Base-by-base conservation (phyloP, 2,329 filamentous ascomycete species). In the Monosporascus sp. region DNA sequence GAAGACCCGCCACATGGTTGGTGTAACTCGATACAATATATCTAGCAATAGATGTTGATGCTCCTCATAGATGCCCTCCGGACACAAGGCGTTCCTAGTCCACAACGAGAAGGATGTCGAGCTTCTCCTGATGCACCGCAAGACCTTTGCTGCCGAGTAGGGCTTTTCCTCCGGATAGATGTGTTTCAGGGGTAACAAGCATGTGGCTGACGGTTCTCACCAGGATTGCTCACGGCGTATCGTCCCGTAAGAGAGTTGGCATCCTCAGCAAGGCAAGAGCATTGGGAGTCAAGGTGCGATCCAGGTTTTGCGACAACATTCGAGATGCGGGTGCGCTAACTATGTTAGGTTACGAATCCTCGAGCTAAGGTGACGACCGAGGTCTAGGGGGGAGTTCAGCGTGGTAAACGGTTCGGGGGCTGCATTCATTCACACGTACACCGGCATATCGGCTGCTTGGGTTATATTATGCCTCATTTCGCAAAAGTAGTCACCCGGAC, bases 41-140 rank as follows among this genome's bases (percentile, higher is more conserved):
- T 31, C 45, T 35, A n/a, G 14, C 45, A 31, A 19, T 14, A 22
- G 19, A 48, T 48, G 11, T 31, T 49, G 47, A 49, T 26, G 3
- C n/a, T 11, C n/a, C 31, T 22, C 22, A 7, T 5, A 44, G 43
- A 96, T 91, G 84, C 94, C 94, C 75, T 96, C 91, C 70, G 94
- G 94, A 80, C 93, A 97, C 89, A 97, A 97, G 87, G 90, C 93
- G 65, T 99, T 99, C 89, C 86, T 97, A 74, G 94, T 99, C 81
- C 91, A 88, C 87, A 99, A 99, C 85, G 78, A 85, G 78, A 85
- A 87, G 75, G 94, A 99, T 69, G 87, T 99, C 72, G 93, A 99
- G 78, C 88, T 99, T 61, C 87, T 99, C 72, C 84, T 99, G 70
- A 99, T 99, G 94, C 94, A 99, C 89, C 97, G 97, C 90, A 88